phyloP scores from a whole-genome alignment of 2,329 filamentous ascomycete genomes.

The Curvularia sp. region DNA sequence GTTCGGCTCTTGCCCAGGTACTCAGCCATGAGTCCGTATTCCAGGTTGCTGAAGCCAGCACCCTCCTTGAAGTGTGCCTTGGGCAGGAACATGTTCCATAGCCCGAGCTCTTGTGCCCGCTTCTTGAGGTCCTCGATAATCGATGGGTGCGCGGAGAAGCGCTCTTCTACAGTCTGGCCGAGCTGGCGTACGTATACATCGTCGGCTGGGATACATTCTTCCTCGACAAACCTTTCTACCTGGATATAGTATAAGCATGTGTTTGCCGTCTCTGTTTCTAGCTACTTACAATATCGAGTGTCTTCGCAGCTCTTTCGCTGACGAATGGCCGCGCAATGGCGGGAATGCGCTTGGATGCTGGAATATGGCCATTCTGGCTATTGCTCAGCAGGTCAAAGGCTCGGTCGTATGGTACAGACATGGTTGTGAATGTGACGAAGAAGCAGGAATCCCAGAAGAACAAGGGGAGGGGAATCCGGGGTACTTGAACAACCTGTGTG shows the following conservation, averaged over 20 bases:
- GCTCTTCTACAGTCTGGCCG: conserved; percentile 70
- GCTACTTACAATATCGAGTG: conserved; percentile 71
- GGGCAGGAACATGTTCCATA: conserved; percentile 99
- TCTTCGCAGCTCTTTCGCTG: conserved; percentile 83
- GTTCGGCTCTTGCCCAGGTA: conserved; percentile 84
- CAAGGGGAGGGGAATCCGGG: conserved; percentile 18
- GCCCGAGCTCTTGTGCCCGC: conserved; percentile 79
- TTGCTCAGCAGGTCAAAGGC: conserved; percentile 43
- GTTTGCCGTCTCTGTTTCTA: fast-evolving
- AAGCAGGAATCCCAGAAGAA: conserved; percentile 1
- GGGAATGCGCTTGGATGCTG: conserved; percentile 64
- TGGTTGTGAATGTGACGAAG: conserved; percentile 18
- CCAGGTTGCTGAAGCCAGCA: conserved; percentile 91
- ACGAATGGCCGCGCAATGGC: conserved; percentile 68
- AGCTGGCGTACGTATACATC: conserved; percentile 80
- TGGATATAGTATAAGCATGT: conserved; percentile 34
- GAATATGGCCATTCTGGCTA: conserved; percentile 45
- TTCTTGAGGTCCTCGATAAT: conserved; percentile 89
- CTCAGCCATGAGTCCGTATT: conserved; percentile 98
- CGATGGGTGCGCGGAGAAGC: conserved; percentile 79
- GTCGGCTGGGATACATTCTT: conserved; percentile 82
- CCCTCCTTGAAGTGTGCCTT: conserved; percentile 95
- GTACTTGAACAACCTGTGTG: conserved; percentile 24
- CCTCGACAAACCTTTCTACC: conserved; percentile 96
- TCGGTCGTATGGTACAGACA: conserved; percentile 42